Evolutionary conservation across 2,329 filamentous ascomycete species (phyloP).

Genomic region (Colletotrichum nymphaeae): DNA sequence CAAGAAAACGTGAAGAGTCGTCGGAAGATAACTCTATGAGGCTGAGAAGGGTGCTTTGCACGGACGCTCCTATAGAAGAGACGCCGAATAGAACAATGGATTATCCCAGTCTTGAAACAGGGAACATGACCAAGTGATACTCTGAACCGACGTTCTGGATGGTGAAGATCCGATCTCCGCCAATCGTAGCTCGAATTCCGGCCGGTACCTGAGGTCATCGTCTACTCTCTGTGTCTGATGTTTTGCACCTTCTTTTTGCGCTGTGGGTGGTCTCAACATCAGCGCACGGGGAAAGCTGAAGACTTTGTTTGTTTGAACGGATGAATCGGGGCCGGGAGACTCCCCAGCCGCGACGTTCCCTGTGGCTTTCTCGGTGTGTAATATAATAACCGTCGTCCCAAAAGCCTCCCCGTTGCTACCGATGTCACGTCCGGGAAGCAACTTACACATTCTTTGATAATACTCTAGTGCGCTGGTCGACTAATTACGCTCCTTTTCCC

Average conservation of each 20-base stretch:
- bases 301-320: conserved; percentile 20
- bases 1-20: conserved; percentile 21
- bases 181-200: conserved; percentile 6
- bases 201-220: conserved; percentile 19
- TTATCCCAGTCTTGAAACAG: conserved; percentile 34
- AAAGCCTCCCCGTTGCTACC: not conserved
- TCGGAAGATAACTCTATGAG: conserved; percentile 33
- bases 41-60: conserved; percentile 14
- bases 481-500: conserved; percentile 17
- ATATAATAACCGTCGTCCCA: conserved; percentile 8
- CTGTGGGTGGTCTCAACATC: conserved; percentile 22
- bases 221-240: conserved; percentile 31
- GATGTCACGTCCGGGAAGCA: not conserved
- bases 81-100: conserved; percentile 3
- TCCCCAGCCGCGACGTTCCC: not conserved
- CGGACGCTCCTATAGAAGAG: not conserved
- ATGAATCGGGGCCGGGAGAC: conserved; percentile 15
- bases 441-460: conserved; percentile 16
- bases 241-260: conserved; percentile 16
- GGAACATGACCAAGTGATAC: conserved; percentile 26
- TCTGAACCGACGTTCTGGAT: conserved; percentile 5
- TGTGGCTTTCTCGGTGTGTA: not conserved
- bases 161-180: conserved; percentile 9
- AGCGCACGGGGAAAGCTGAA: conserved; percentile 19
- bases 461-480: conserved; percentile 26